A percentile compares a stretch with the other conserved stretches of the same genome.
Evolutionary conservation across 352 stramenopile species (phyloP).

Genomic region (Phytophthora megakarya): DNA sequence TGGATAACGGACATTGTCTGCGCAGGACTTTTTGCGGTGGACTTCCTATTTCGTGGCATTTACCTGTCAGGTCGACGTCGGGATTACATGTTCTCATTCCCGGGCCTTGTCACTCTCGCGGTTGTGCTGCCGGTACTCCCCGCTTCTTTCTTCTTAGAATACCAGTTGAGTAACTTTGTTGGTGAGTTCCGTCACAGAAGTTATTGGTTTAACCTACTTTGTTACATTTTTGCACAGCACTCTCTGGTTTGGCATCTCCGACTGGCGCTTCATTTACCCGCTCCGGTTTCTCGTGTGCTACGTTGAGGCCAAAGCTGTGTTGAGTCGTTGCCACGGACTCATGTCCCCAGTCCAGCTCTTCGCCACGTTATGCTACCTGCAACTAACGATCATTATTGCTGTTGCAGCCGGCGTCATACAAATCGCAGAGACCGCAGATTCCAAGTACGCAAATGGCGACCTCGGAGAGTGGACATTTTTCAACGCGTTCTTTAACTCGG

Average conservation of each 20-base stretch:
- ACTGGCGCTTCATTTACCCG: conserved; percentile 84
- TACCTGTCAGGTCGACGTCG: conserved; percentile 69
- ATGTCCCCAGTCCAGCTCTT: conserved; percentile 84
- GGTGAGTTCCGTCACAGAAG: background rate
- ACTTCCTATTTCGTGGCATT: conserved; percentile 76
- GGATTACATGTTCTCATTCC: conserved; percentile 69
- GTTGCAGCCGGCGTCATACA: conserved; percentile 80
- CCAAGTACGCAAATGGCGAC: conserved; percentile 42
- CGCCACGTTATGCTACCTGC: conserved; percentile 76
- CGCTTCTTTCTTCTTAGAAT: conserved; percentile 62
- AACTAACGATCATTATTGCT: conserved; percentile 78
- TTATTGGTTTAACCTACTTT: conserved; percentile 2
- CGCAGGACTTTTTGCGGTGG: conserved; percentile 54
- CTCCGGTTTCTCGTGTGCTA: conserved; percentile 85
- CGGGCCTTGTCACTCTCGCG: conserved; percentile 59
- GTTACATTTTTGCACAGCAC: conserved; percentile 42
- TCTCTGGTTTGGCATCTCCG: conserved; percentile 66
- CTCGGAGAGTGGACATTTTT: conserved; percentile 85
- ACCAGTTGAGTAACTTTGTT: conserved; percentile 60
- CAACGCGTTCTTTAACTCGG: conserved; percentile 87
- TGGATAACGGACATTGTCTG: conserved; percentile 75
- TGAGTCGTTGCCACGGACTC: conserved; percentile 75
- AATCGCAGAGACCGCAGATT: conserved; percentile 77
- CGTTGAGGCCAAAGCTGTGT: conserved; percentile 68
- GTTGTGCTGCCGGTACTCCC: conserved; percentile 78